Base-by-base conservation (phyloP, 768 basidiomycete species). In the Russula sp. region DNA sequence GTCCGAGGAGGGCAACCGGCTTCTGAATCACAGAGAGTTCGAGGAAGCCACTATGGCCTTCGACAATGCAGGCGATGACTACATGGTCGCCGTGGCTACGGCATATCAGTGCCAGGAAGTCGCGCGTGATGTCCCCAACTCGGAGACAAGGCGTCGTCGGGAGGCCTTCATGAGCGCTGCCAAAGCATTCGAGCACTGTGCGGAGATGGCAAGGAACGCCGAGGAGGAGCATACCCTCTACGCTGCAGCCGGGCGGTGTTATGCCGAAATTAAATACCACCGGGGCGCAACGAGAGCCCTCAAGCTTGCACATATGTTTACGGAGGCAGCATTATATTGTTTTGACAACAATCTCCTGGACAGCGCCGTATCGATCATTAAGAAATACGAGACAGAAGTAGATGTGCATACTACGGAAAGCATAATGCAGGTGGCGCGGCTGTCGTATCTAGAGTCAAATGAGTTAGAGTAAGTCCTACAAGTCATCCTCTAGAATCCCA, bases 261-360 rank as follows among this genome's bases (percentile, higher is more conserved):
- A 53, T 20, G 61, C 52, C 36, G 56, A 63, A 39, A 34, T 48
- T 32, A 35, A 49, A 6, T 35, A 2, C 20, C 51, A 59, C 20
- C 18, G 20, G 36, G 49, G 41, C 8, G 49, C 32, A 11, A 43
- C 57, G 36, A 50, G 42, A 16, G 38, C 22, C 8, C 25, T 61
- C 18, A 57, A 61, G 38, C 49, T 45, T 10, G 60, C 34, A 11
- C 16, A 32, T 11, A 36, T 51, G 49, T 61, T 41, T 13, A 61
- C 60, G 1, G 60, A 61, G 7, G 60, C 60, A 10, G 60, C 60
- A 7, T 57, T 45, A 7, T 57, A 61, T 11, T 61, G 55, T 50
- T 57, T 61, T n/a, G 60, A 61, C 18, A 57, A 61, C 13, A 57
- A 56, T 46, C 48, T 57, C 13, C 41, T 61, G 7, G 25, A 61